Conservation (phyloP, 2,329 filamentous ascomycete genomes). For the Scytalidium lignicola region DNA sequence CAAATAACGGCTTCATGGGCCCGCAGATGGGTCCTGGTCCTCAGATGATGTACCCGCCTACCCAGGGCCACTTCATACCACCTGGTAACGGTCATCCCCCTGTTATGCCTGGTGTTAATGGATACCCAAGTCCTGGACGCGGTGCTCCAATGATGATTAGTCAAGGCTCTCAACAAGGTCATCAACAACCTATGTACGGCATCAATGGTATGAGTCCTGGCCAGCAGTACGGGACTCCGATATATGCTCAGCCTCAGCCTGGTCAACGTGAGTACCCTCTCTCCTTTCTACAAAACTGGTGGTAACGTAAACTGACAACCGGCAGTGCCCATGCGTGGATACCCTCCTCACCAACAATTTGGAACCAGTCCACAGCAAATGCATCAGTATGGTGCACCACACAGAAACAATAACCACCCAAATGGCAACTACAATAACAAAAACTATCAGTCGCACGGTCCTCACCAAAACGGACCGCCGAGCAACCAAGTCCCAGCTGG, state of each 20-base stretch:
- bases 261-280: slow-evolving; percentile 62
- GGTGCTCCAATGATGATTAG: slow-evolving; percentile 88
- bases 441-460: slow-evolving; percentile 37
- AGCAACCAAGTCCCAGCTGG: slow-evolving; percentile 31
- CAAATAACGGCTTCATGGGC: slow-evolving; percentile 66
- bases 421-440: slow-evolving; percentile 47
- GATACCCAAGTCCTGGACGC: slow-evolving; percentile 84
- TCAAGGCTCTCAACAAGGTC: slow-evolving; percentile 88
- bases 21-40: slow-evolving; percentile 69
- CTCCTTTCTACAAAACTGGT: slow-evolving; percentile 9
- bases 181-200: slow-evolving; percentile 61
- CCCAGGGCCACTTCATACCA: slow-evolving; percentile 60
- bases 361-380: slow-evolving; percentile 61
- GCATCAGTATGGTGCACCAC: slow-evolving; percentile 54
- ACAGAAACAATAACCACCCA: slow-evolving; percentile 46
- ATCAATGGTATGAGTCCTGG: slow-evolving; percentile 73
- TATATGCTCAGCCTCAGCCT: slow-evolving; percentile 64
- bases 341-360: slow-evolving; percentile 57
- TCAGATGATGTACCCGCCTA: slow-evolving; percentile 83
- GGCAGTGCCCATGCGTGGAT: slow-evolving; percentile 56
- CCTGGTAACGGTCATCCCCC: slow-evolving; percentile 50
- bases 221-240: slow-evolving; percentile 49
- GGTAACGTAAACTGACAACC: slow-evolving; percentile 33
- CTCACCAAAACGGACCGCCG: slow-evolving; percentile 35
- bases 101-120: slow-evolving; percentile 60